Conservation (phyloP, 1,284 basidiomycete genomes). For the Hemileia vastatrix region DNA sequence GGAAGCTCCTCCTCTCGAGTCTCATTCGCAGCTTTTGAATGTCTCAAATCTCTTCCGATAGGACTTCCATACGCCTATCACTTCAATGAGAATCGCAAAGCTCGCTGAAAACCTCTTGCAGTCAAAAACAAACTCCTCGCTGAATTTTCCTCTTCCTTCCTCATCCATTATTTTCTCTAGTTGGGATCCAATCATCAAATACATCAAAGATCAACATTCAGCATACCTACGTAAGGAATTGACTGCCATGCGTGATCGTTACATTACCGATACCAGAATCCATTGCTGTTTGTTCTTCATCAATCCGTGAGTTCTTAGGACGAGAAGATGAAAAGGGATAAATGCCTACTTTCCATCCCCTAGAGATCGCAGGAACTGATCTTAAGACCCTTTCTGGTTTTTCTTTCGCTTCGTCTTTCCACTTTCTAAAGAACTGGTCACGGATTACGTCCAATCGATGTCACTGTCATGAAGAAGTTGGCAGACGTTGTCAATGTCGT, state of each 20-base stretch:
- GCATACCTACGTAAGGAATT: constrained; percentile 44
- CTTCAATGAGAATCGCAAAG: too few species aligned
- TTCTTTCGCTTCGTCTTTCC: neutral
- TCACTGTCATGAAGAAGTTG: constrained; percentile 44
- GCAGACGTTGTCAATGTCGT: constrained; percentile 43
- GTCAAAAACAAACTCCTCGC: too few species aligned
- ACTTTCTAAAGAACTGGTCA: too few species aligned
- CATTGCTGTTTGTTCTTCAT: constrained; percentile 45
- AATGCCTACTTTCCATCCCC: neutral
- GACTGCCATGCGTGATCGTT: constrained; percentile 41
- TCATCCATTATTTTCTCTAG: constrained; percentile 45
- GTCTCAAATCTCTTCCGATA: too few species aligned
- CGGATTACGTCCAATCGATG: constrained; percentile 41
- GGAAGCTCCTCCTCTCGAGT: too few species aligned
- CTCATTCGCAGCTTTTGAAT: too few species aligned
- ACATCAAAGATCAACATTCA: constrained; percentile 60
- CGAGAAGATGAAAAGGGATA: neutral
- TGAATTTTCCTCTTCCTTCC: neutral
- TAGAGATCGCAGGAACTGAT: neutral
- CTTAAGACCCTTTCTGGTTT: neutral
- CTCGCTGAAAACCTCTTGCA: too few species aligned
- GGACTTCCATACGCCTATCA: too few species aligned
- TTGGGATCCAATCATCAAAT: constrained; percentile 98
- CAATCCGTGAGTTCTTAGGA: constrained; percentile 31
- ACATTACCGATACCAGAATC: constrained; percentile 41